A percentile compares a stretch with the other conserved stretches of the same genome.
phyloP scores from a whole-genome alignment of 306 rosid species.

The Canavalia gladiata region DNA sequence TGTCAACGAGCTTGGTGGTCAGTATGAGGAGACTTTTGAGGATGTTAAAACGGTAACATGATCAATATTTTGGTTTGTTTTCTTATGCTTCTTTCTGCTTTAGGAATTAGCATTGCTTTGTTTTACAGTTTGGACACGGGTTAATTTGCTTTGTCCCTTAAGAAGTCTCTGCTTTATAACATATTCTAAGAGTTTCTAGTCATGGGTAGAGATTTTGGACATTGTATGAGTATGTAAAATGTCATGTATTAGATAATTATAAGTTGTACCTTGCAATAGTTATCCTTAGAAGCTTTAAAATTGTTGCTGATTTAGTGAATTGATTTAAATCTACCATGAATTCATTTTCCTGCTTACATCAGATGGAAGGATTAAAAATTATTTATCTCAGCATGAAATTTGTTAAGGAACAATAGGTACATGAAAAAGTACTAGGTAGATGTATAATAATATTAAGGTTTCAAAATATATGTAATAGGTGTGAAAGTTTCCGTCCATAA shows the following conservation, averaged over 20 bases:
- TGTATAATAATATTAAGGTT: neutral
- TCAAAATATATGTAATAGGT: neutral
- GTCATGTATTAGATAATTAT: neutral
- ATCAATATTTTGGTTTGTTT: constrained; percentile 27
- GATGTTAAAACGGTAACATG: constrained; percentile 85
- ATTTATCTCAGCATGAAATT: constrained; percentile 1
- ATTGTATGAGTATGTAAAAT: constrained; percentile 18
- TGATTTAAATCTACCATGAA: neutral
- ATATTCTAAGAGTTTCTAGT: neutral
- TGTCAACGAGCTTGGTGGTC: constrained; percentile 86
- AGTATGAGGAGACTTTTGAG: constrained; percentile 81
- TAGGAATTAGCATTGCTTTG: constrained; percentile 29
- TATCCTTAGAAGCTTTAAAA: constrained; percentile 18
- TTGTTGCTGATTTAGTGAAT: neutral
- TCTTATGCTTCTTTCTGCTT: constrained; percentile 23
- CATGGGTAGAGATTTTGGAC: constrained; percentile 1
- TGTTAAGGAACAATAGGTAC: neutral
- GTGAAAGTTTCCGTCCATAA: neutral
- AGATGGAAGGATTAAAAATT: neutral
- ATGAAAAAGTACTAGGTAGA: neutral
- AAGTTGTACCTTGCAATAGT: constrained; percentile 1
- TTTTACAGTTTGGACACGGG: neutral
- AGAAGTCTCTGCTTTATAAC: neutral
- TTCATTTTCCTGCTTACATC: constrained; percentile 5
- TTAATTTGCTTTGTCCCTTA: neutral